Evolutionary conservation across 1,284 basidiomycete genomes (phyloP).

Genomic region (Marasmius oreades): DNA sequence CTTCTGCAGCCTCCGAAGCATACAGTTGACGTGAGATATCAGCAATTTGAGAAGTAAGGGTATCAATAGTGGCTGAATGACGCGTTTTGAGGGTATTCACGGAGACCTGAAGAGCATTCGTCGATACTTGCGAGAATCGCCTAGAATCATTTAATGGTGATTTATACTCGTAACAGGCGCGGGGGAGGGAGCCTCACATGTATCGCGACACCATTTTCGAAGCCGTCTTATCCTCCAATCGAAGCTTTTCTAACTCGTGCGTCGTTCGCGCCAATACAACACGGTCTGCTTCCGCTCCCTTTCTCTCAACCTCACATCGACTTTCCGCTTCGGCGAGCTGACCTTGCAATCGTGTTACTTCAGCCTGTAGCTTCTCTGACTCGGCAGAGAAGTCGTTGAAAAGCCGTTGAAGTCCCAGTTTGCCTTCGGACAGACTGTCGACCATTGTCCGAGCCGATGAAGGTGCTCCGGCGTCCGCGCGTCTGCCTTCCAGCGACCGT

Average conservation of each 20-base stretch:
- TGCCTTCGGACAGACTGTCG: conserved; percentile 45
- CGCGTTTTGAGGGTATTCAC: conserved; percentile 59
- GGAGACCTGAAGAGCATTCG: conserved; percentile 64
- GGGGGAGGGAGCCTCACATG: conserved; percentile 55
- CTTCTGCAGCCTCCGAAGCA: conserved; percentile 29
- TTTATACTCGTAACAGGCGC: conserved; percentile 5
- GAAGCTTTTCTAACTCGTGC: conserved; percentile 55
- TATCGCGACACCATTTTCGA: conserved; percentile 86
- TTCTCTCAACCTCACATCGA: conserved; percentile 45
- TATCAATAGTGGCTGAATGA: conserved; percentile 59
- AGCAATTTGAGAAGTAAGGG: conserved; percentile 48
- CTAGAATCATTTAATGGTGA: conserved; percentile 34
- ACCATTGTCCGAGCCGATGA: conserved; percentile 25
- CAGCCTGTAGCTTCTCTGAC: conserved; percentile 42
- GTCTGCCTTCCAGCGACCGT: conserved; percentile 50
- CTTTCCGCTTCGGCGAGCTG: conserved; percentile 42
- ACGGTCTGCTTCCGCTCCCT: conserved; percentile 38
- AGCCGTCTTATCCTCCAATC: conserved; percentile 73
- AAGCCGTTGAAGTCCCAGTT: conserved; percentile 44
- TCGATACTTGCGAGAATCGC: conserved; percentile 84
- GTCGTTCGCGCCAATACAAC: conserved; percentile 43
- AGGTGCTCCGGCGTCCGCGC: conserved; percentile 3
- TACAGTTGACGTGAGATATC: conserved; percentile 41
- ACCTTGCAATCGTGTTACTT: conserved; percentile 41
- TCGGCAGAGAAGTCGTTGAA: conserved; percentile 48